Evolutionary conservation across 2,329 filamentous ascomycete species (phyloP).

Genomic region (Fusarium aywerte): DNA sequence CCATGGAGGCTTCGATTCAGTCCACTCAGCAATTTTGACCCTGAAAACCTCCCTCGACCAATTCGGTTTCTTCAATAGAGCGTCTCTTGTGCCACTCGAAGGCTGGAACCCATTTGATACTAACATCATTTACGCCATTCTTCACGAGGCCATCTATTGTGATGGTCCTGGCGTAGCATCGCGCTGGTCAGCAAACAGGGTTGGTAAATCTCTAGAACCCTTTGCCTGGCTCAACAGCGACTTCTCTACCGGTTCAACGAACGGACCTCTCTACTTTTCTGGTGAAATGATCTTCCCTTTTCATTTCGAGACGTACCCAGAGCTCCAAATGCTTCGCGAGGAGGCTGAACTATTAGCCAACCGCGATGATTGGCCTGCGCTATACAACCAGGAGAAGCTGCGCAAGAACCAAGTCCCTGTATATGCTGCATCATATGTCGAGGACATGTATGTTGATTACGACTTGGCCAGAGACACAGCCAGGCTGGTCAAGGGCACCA

Average conservation of each 20-base stretch:
- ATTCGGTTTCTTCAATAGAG: conserved; percentile 79
- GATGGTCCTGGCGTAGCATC: conserved; percentile 71
- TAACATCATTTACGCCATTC: conserved; percentile 82
- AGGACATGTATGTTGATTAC: conserved; percentile 94
- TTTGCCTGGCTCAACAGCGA: conserved; percentile 63
- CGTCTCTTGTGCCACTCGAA: conserved; percentile 77
- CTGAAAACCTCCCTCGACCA: conserved; percentile 78
- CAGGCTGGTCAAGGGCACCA: conserved; percentile 76
- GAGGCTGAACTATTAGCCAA: conserved; percentile 78
- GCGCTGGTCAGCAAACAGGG: conserved; percentile 78
- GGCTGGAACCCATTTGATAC: conserved; percentile 75
- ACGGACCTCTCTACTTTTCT: conserved; percentile 77
- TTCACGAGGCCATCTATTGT: conserved; percentile 92
- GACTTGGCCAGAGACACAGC: conserved; percentile 79
- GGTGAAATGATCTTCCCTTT: conserved; percentile 93
- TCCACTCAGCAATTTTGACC: conserved; percentile 79
- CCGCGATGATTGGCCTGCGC: conserved; percentile 74
- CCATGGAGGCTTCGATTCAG: conserved; percentile 78
- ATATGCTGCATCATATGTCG: conserved; percentile 83
- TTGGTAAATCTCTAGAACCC: conserved; percentile 61
- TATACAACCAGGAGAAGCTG: conserved; percentile 82
- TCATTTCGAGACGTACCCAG: conserved; percentile 83
- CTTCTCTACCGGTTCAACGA: conserved; percentile 43
- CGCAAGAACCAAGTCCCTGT: conserved; percentile 83
- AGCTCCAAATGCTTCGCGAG: conserved; percentile 74